Evolutionary conservation across 495 filamentous ascomycete species (phyloP), one percentile per base, ranked within the genome.

Genomic region (Penicillium longicatenatum): DNA sequence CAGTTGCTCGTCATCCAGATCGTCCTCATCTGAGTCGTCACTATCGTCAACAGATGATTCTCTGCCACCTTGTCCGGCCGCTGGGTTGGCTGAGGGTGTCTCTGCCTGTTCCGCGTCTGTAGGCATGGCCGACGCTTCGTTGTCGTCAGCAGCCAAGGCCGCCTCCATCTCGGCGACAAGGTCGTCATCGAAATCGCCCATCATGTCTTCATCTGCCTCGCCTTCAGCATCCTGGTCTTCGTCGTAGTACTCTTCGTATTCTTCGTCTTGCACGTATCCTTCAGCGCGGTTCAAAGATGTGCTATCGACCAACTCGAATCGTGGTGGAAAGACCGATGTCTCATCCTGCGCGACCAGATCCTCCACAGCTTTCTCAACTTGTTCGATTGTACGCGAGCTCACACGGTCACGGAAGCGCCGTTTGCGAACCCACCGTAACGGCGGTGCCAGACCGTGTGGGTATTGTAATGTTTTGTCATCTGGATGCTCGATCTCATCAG

Each of bases 391-490:
- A 8, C 88, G 84, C 46, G 91, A 89, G 60, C 85, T 91, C 30
- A 95, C 77, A 0, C 92, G 84, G 39, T 80, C 70, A 45, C 93
- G 78, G 68, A 99, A 99, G 6, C 95, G 83, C 11, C 91, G 86
- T 66, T 90, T 92, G 16, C 91, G 78, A 8, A 89, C 92, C 71
- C 86, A 90, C 53, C 90, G 86, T 84, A 99, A 89, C 0, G 94
- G 94, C 8, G 94, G 90, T 3, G 94, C 94, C 4, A 99, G 74
- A 45, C 94, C 94, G 71, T 98, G 94, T 6, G 94, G 88, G 76
- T 91, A 98, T 64, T 92, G 88, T 52, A 86, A 80, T 2, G 82
- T 82, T 53, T 80, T 79, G 20, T 78, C 69, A 22, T 88, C 86
- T 29, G 80, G 73, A 24, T 73, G 73, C 44, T 86, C 75, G 37